Evolutionary conservation across 108 stramenopile species (phyloP).

Genomic region (Cylindrotheca closterium): DNA sequence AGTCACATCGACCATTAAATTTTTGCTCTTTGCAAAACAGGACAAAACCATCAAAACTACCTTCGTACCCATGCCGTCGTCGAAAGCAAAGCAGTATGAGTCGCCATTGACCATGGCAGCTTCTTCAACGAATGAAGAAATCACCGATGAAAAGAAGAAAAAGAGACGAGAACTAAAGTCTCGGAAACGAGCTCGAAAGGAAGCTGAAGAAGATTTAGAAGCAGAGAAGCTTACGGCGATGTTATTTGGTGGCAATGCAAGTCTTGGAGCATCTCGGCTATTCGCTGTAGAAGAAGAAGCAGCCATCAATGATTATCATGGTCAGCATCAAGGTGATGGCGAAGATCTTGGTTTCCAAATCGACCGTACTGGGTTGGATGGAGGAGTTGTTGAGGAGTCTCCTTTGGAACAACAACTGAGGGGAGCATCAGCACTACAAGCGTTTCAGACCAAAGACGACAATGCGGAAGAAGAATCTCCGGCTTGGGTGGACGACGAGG

Average conservation of each 20-base stretch:
- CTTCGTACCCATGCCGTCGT: slow-evolving; percentile 4
- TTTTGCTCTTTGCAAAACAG: too few species aligned
- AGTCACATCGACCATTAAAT: too few species aligned
- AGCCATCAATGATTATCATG: background rate
- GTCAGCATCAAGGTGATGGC: background rate
- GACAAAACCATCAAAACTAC: too few species aligned
- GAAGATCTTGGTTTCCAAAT: slow-evolving; percentile 39
- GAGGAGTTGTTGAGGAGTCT: slow-evolving; percentile 14
- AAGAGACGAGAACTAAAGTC: slow-evolving; percentile 10
- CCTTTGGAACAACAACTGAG: background rate
- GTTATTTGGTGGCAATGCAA: slow-evolving; percentile 42
- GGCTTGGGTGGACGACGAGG: slow-evolving; percentile 53
- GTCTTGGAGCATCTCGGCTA: background rate
- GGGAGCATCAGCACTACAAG: slow-evolving; percentile 2
- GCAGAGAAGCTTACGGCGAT: slow-evolving; percentile 38
- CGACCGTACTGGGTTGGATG: slow-evolving; percentile 32
- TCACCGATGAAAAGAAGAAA: slow-evolving; percentile 1
- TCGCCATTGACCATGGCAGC: slow-evolving; percentile 4
- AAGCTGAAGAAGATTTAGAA: slow-evolving; percentile 30
- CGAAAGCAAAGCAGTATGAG: background rate
- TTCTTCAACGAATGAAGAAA: background rate
- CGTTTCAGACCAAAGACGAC: background rate
- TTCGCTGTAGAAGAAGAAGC: slow-evolving; percentile 9
- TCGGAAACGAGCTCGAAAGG: slow-evolving; percentile 19
- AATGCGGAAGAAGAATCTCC: slow-evolving; percentile 13